phyloP scores from a whole-genome alignment of 371 early-diverging fungal species.

The Mucor lusitanicus region DNA sequence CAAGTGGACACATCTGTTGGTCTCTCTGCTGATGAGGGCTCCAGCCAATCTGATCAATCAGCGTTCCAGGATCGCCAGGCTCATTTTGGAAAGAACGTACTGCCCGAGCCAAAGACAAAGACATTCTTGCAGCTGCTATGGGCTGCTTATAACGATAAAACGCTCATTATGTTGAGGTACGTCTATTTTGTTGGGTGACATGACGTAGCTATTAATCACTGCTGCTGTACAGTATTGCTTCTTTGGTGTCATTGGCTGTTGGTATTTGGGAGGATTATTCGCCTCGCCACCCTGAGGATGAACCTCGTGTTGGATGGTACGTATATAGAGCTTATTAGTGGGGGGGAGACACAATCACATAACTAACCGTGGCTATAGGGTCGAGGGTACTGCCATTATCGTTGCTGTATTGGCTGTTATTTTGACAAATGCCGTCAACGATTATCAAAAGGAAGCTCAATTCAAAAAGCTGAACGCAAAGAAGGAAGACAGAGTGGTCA shows the following conservation, averaged over 20 bases:
- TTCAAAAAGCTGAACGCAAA: constrained; percentile 92
- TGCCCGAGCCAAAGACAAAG: constrained; percentile 67
- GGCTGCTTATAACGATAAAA: constrained; percentile 71
- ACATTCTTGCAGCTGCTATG: constrained; percentile 64
- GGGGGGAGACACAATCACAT: not conserved
- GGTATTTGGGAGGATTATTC: constrained; percentile 76
- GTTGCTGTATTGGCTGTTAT: constrained; percentile 90
- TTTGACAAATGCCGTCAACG: constrained; percentile 92
- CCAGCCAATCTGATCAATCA: constrained; percentile 30
- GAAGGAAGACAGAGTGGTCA: constrained; percentile 87
- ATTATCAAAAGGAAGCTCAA: constrained; percentile 94
- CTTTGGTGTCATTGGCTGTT: constrained; percentile 74
- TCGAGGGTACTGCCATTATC: constrained; percentile 90
- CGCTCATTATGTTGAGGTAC: constrained; percentile 52
- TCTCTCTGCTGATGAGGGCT: constrained; percentile 65
- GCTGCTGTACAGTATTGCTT: constrained; percentile 70
- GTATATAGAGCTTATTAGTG: not conserved
- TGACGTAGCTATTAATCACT: constrained; percentile 14
- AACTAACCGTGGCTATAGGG: constrained; percentile 34
- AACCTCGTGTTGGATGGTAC: constrained; percentile 71
- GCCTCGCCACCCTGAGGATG: constrained; percentile 57
- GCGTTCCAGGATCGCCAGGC: constrained; percentile 64
- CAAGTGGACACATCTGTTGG: constrained; percentile 68
- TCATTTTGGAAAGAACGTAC: constrained; percentile 71
- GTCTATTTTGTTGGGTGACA: not conserved